Conservation (phyloP, 768 basidiomycete genomes). For the Austroboletus festivus region DNA sequence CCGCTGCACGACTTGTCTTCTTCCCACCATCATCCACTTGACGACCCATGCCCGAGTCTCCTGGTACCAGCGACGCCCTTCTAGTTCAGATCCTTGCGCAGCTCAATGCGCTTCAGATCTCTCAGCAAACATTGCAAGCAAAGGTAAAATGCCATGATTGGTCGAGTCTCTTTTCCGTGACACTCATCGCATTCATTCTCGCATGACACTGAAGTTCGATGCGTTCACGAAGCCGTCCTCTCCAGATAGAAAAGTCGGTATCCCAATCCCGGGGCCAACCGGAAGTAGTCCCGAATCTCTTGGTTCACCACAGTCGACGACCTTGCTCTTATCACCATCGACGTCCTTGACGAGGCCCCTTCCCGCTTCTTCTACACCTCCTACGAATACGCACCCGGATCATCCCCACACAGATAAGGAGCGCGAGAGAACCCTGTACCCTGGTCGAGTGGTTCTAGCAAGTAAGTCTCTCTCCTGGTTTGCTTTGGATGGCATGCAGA, state of each 20-base stretch:
- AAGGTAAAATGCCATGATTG: constrained; percentile 49
- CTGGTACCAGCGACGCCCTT: constrained; percentile 43
- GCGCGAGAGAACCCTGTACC: constrained; percentile 74
- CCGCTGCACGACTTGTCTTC: too few relatives aligned
- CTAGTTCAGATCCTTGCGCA: constrained; percentile 71
- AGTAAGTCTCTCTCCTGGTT: constrained; percentile 48
- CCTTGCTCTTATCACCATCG: constrained; percentile 30
- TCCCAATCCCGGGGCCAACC: constrained; percentile 29
- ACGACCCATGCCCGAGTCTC: constrained; percentile 29
- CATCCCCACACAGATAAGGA: constrained; percentile 49
- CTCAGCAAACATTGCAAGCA: constrained; percentile 74
- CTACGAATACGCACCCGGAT: constrained; percentile 15
- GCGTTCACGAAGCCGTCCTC: constrained; percentile 32
- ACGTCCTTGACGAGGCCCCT: constrained; percentile 23
- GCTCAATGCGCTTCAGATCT: constrained; percentile 66
- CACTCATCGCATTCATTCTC: constrained; percentile 1
- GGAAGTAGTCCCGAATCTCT: constrained; percentile 5
- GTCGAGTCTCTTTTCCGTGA: neutral
- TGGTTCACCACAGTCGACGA: constrained; percentile 24
- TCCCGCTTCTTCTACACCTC: constrained; percentile 26
- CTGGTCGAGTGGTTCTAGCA: constrained; percentile 77
- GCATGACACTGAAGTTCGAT: constrained; percentile 45
- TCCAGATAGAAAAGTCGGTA: constrained; percentile 18
- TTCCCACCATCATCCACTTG: constrained; percentile 11
- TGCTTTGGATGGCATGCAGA: neutral